These are phyloP conservation scores for Hemileccinum rubropunctum DNA, from an alignment of 768 basidiomycete species.

Conservation along the genomic window DNA sequence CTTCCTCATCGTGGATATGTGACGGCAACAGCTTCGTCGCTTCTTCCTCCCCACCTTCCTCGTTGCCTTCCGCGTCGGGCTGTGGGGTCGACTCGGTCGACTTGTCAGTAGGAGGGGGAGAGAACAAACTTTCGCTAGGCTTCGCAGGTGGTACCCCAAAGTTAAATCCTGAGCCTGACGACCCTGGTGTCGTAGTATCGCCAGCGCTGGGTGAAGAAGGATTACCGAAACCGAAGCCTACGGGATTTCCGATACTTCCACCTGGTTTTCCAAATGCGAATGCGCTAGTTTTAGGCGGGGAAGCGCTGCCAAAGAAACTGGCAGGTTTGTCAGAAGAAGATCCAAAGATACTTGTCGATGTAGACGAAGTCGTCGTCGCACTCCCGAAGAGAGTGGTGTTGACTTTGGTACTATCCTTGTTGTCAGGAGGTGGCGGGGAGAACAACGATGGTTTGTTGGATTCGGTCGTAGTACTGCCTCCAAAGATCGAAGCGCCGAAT, in stretches of 20 bases:
- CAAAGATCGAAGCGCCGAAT: constrained; percentile 28
- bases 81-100: constrained; percentile 31
- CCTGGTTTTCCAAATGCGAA: constrained; percentile 32
- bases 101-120: constrained; percentile 27
- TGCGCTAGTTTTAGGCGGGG: constrained; percentile 20
- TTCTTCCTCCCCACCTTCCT: constrained; percentile 33
- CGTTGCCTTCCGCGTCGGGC: constrained; percentile 21
- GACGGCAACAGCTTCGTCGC: constrained; percentile 18
- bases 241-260: constrained; percentile 61
- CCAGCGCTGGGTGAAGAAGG: constrained; percentile 19
- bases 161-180: constrained; percentile 19
- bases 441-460: constrained; percentile 12
- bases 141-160: constrained; percentile 25
- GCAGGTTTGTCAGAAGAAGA: constrained; percentile 23
- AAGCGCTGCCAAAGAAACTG: constrained; percentile 29
- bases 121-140: constrained; percentile 22
- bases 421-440: constrained; percentile 7
- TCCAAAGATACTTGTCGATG: constrained; percentile 19
- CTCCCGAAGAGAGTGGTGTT: constrained; percentile 20
- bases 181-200: constrained; percentile 13
- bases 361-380: constrained; percentile 7
- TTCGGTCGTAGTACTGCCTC: constrained; percentile 14
- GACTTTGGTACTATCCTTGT: constrained; percentile 14
- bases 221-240: constrained; percentile 52
- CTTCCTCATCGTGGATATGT: constrained; percentile 60